Evolutionary conservation across 2,329 filamentous ascomycete genomes (phyloP).

Genomic region (Huntiella bhutanensis): DNA sequence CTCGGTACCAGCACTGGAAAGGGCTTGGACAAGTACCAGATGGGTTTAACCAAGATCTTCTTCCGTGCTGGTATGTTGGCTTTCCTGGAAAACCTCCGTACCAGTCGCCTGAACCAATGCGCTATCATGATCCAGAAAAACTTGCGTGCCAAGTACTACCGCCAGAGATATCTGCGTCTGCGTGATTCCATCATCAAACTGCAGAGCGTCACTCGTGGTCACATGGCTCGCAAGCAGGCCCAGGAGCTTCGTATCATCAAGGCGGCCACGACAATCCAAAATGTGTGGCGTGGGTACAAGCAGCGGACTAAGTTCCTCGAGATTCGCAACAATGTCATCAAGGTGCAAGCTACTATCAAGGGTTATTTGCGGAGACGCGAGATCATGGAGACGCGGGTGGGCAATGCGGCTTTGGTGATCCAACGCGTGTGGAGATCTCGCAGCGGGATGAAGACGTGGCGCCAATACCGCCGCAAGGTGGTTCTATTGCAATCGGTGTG

Average conservation of each 20-base stretch:
- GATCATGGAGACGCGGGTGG: constrained; percentile 83
- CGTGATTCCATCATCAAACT: constrained; percentile 62
- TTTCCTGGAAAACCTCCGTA: constrained; percentile 86
- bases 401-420: constrained; percentile 78
- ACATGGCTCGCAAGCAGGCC: constrained; percentile 56
- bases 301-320: constrained; percentile 62
- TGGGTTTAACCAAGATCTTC: constrained; percentile 96
- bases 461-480: constrained; percentile 75
- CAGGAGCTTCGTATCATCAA: constrained; percentile 67
- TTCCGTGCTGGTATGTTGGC: constrained; percentile 98
- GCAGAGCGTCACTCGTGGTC: constrained; percentile 61
- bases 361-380: constrained; percentile 78
- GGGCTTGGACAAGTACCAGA: constrained; percentile 82
- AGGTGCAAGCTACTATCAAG: constrained; percentile 79
- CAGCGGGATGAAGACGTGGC: constrained; percentile 60
- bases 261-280: constrained; percentile 85
- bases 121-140: constrained; percentile 99
- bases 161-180: constrained; percentile 74
- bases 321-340: constrained; percentile 66
- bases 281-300: constrained; percentile 84
- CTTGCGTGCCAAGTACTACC: constrained; percentile 83
- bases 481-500: constrained; percentile 81
- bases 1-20: constrained; percentile 58
- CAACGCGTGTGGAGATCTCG: constrained; percentile 79
- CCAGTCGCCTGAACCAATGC: constrained; percentile 74